phyloP scores from a whole-genome alignment of 2,329 filamentous ascomycete genomes.

The Colletotrichum viniferum region DNA sequence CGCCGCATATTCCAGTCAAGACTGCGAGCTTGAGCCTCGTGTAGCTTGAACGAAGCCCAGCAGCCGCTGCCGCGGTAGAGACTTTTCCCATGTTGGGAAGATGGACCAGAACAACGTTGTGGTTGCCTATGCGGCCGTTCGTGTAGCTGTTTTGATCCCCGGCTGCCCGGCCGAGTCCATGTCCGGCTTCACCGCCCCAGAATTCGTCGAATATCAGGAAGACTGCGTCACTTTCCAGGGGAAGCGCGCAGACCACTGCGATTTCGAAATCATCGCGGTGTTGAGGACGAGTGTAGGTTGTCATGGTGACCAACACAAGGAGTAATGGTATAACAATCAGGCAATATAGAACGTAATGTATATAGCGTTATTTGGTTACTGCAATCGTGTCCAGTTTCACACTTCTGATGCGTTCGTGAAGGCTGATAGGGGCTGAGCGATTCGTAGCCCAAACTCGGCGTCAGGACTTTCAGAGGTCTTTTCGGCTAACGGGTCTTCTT shows the following conservation, averaged over 20 bases:
- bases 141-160: slow-evolving; percentile 34
- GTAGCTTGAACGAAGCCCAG: slow-evolving; percentile 26
- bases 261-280: not conserved
- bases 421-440: accelerated
- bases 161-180: slow-evolving; percentile 25
- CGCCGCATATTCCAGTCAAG: slow-evolving; percentile 29
- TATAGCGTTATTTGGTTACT: accelerated
- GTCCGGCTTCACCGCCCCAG: slow-evolving; percentile 14
- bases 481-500: not conserved
- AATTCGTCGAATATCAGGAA: not conserved
- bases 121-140: slow-evolving; percentile 24
- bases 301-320: not conserved
- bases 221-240: not conserved
- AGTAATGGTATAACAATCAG: accelerated
- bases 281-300: not conserved
- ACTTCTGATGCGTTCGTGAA: not conserved
- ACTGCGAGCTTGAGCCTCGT: slow-evolving; percentile 29
- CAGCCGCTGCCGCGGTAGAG: slow-evolving; percentile 24
- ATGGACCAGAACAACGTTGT: slow-evolving; percentile 33
- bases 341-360: accelerated
- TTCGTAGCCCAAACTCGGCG: not conserved
- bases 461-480: not conserved
- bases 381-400: not conserved
- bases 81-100: slow-evolving; percentile 33
- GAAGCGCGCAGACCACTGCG: not conserved